Percentiles rank a stretch among this genome's conserved stretches.
phyloP scores from a whole-genome alignment of 176 grass and related monocot species.

The Urochloa ruziziensis region DNA sequence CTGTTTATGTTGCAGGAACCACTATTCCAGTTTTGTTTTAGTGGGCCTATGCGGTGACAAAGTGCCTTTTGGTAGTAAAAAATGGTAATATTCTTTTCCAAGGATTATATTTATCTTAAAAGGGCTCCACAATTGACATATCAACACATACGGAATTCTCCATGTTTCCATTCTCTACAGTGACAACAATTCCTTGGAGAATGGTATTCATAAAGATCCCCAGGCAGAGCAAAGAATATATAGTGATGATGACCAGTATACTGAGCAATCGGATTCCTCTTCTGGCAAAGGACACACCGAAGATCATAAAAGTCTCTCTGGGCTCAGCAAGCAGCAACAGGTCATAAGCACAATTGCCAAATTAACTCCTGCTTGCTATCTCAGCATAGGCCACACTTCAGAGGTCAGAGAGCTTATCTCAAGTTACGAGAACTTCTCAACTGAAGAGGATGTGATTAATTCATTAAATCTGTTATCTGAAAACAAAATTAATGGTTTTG shows the following conservation, averaged over 20 bases:
- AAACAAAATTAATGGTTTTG: constrained; percentile 54
- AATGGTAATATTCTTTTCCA: constrained; percentile 58
- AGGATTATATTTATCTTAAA: constrained; percentile 23
- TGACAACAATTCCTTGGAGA: constrained; percentile 35
- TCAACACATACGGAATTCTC: constrained; percentile 3
- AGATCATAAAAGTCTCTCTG: constrained; percentile 37
- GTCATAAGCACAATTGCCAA: constrained; percentile 40
- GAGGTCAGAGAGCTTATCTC: constrained; percentile 59
- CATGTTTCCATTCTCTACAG: constrained; percentile 10
- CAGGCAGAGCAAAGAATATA: constrained; percentile 5
- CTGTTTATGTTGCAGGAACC: constrained; percentile 57
- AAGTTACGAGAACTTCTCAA: constrained; percentile 47
- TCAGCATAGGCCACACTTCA: constrained; percentile 43
- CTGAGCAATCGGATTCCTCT: constrained; percentile 28
- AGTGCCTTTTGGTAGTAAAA: constrained; percentile 15
- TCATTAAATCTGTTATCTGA: constrained; percentile 66
- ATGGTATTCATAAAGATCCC: constrained; percentile 20
- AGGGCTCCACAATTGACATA: constrained; percentile 24
- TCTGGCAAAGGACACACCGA: constrained; percentile 24
- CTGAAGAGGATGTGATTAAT: constrained; percentile 69
- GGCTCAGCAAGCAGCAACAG: constrained; percentile 22
- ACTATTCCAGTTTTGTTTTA: constrained; percentile 60
- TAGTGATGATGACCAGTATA: constrained; percentile 22
- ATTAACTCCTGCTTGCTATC: constrained; percentile 60
- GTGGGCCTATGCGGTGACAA: constrained; percentile 47